Evolutionary conservation across 78 protist genomes (phyloP), one percentile per base, ranked within the genome.

Genomic region (Polysphondylium violaceum): DNA sequence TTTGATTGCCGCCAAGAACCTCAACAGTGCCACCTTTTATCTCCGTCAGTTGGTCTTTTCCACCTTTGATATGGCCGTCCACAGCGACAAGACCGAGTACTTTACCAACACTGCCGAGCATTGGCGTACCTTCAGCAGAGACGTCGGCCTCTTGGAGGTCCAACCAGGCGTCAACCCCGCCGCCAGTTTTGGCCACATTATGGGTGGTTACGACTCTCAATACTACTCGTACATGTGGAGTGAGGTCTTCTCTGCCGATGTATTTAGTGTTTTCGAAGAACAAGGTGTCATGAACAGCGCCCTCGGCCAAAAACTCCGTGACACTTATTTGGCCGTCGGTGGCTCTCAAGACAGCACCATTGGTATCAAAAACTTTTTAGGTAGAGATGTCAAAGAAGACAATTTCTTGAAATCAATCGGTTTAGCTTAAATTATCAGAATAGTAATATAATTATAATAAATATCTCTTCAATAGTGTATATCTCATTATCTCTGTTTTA

Each of bases 191-290:
- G 89, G 88, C 27, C 95, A 87, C 33, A 12, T 93, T 25, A 56
- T 76, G 36, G 61, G 40, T 58, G 93, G 96, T 50, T 96, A 96
- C 74, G 98, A 92, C 59, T 95, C 98, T 9, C 92, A 88, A 40
- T 96, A 96, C 61, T 96, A 96, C 92, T 91, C 95, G 11, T 96
- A 96, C 94, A 55, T 95, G 55, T 95, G 79, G 64, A 50, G 88
- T 12, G 91, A 89, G 73, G 90, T 77, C 17, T 93, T 73, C 68
- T 19, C 90, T 12, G 78, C 83, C 29, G 93, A 87, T 36, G 55
- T 93, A 75, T 95, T 93, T 72, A 25, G 21, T 11, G 29, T 25
- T 17, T 76, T 90, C 51, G 55, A 75, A 53, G 7, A 76, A 36
- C 8, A 58, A 12, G 97, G 96, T 69, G 83, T 88, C 17, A 40